phyloP scores from a whole-genome alignment of 2,329 filamentous ascomycete species.

The Cephalotrichum gorgonifer region DNA sequence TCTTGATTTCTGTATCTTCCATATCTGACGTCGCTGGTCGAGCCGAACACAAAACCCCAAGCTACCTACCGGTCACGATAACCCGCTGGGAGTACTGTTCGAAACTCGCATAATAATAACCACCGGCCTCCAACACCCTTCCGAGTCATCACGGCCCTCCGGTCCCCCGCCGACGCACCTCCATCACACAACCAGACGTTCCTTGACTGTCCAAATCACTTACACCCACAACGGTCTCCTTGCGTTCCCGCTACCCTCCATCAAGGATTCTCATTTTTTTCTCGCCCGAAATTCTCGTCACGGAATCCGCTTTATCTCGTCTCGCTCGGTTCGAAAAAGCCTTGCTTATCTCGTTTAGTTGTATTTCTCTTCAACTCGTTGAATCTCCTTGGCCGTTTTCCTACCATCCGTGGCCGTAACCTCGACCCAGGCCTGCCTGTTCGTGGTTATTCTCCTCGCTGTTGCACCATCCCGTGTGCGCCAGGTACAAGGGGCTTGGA shows the following conservation, averaged over 20 bases:
- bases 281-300: background rate
- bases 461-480: background rate
- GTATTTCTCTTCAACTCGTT: background rate
- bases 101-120: background rate
- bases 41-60: background rate
- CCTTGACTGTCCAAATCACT: background rate
- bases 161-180: background rate
- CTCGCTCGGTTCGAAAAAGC: background rate
- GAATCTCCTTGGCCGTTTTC: background rate
- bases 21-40: background rate
- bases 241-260: background rate
- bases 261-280: background rate
- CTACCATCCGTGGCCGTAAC: background rate
- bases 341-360: background rate
- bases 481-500: background rate
- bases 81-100: background rate
- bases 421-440: background rate
- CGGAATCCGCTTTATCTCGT: background rate
- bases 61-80: background rate
- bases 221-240: background rate
- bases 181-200: background rate
- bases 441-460: background rate
- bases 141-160: background rate
- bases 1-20: background rate
- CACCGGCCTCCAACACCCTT: background rate